Evolutionary conservation across 345 rosid species (phyloP), one percentile per base, ranked within the genome.

Genomic region (Combretum micranthum): DNA sequence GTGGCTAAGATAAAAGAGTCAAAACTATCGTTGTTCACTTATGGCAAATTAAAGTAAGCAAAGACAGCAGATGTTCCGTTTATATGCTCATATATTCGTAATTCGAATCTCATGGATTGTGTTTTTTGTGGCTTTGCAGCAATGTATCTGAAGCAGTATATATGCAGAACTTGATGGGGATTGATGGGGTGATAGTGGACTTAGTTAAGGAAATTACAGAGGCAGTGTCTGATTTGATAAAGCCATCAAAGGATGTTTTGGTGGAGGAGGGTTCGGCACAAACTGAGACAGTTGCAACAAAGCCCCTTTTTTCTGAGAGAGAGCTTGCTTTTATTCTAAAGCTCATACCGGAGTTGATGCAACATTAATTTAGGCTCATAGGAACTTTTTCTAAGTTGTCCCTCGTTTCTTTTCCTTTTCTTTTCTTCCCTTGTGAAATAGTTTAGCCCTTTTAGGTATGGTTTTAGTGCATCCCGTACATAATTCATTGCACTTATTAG

Each of bases 131-230:
- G 18, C 2, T 20, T 10, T 55, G 67, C 78, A 81, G 92, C 62
- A 93, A 89, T 50, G 96, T 93, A 3, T 54, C 85, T 0, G 99
- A 93, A 75, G 94, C 96, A 0, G 99, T 87, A 42, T 87, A 82
- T 78, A 76, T 89, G 88, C 99, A 93, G 64, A 72, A 93, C 67
- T 53, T 89, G 75, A 93, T 93, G 97, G 96, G 97, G 4, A 68
- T 87, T 21, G 86, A 89, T 18, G 96, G 99, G 55, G 96, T 93
- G 61, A 87, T 93, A 11, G 91, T 89, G 3, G 97, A 93, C 71
- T 55, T 85, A 47, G 96, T 89, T 47, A 69, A 75, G 26, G 99
- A 93, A 71, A 85, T 89, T 18, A 73, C 96, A 2, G 80, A 82
- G 64, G 80, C 85, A 0, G 87, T 89, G 18, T 42, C 72, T 2